Evolutionary conservation across 2,329 filamentous ascomycete species (phyloP), one percentile per base, ranked within the genome.

Genomic region (Pseudocercospora macadamiae): DNA sequence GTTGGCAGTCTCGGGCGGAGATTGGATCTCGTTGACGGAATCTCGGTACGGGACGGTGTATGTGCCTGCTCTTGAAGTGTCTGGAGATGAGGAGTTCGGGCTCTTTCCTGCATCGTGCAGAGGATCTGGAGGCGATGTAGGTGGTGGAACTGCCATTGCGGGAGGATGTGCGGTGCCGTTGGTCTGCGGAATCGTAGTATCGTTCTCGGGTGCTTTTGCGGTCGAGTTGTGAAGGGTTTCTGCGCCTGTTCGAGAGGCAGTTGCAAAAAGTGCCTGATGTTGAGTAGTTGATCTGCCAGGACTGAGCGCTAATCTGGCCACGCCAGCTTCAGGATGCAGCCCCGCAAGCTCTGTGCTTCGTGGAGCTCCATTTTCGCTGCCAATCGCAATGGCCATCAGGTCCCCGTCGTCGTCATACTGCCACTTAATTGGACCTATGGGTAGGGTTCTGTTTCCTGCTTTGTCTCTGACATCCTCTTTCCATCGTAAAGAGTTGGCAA

Each of bases 371-470:
- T 75, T 71, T 54, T 78, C 74, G 12, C 66, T 73, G 3, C 79
- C 79, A 10, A 81, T 74, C 5, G 78, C 79, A 42, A 77, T 70
- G 1, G 78, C 78, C 48, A 76, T 73, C 68, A 80, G 71, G 30
- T 73, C 73, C n/a, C 77, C 77, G 47, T 76, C 70, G 5, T 68
- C 68, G 56, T 74, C 70, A 59, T 77, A 75, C 36, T 70, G 57
- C 79, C 77, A 81, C 57, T 73, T 76, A 18, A 82, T 77, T 1
- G 79, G 79, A 0, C 79, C 79, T 18, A 72, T 78, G 1, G 79
- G 79, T 19, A 80, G 68, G 6, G 79, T 80, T 25, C 74, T 73
- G 56, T 71, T 64, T n/a, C 65, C 66, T n/a, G 66, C 60, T 23
- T 64, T 66, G 21, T 68, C 55, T 36, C 63, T 60, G 2, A 65